Evolutionary conservation across 1,139 yeast species (phyloP).

Genomic region (Taphrina populina): DNA sequence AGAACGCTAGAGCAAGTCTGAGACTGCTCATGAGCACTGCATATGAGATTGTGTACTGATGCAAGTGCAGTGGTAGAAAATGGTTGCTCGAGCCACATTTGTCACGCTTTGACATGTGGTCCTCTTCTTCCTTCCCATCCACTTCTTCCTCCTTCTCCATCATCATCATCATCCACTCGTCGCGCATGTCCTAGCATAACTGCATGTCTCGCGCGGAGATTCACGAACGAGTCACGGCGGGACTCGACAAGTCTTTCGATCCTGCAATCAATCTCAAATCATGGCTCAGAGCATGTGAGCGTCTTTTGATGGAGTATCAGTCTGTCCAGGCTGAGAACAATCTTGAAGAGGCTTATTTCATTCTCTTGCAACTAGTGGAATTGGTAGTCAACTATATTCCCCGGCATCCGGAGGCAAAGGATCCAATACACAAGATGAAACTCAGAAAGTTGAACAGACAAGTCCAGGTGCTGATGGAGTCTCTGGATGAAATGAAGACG

Average conservation of each 20-base stretch:
- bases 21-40: slow-evolving; percentile 15
- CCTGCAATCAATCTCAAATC: slow-evolving; percentile 4
- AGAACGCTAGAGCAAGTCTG: slow-evolving; percentile 11
- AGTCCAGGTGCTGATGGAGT: neutral
- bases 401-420: slow-evolving; percentile 28
- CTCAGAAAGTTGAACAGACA: slow-evolving; percentile 2
- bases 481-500: slow-evolving; percentile 8
- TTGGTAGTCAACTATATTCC: slow-evolving; percentile 23
- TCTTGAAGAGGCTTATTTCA: slow-evolving; percentile 25
- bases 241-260: slow-evolving; percentile 19
- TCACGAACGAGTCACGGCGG: slow-evolving; percentile 22
- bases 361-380: slow-evolving; percentile 22
- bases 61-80: no score
- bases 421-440: slow-evolving; percentile 2
- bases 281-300: slow-evolving; percentile 26
- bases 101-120: no score
- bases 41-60: no score
- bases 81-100: no score
- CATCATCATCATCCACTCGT: no score
- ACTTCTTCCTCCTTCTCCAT: no score
- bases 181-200: no score
- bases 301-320: slow-evolving; percentile 9
- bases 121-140: no score
- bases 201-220: slow-evolving; percentile 23
- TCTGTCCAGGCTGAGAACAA: slow-evolving; percentile 30